phyloP scores from a whole-genome alignment of 495 filamentous ascomycete species.

The Neurospora sp. region DNA sequence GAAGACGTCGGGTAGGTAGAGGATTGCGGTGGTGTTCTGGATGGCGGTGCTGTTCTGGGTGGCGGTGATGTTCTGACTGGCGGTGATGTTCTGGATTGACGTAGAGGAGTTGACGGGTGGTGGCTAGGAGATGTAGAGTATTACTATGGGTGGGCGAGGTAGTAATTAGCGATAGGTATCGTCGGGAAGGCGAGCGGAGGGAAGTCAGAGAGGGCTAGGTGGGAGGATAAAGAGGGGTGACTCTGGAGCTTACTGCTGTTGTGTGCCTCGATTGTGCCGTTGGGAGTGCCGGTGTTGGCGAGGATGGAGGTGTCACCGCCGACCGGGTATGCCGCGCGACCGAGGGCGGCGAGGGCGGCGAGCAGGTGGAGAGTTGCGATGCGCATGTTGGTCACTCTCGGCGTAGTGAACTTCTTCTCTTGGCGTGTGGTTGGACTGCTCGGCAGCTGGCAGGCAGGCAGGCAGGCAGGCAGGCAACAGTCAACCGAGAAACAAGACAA shows the following conservation, averaged over 20 bases:
- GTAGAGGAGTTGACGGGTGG: conserved; percentile 18
- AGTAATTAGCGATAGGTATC: not conserved
- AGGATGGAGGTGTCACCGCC: conserved; percentile 13
- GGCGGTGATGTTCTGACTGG: too few species aligned
- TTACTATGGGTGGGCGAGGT: conserved; percentile 12
- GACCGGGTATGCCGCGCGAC: not conserved
- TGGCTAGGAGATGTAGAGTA: conserved; percentile 27
- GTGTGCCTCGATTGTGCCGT: conserved; percentile 19
- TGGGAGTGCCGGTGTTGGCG: conserved; percentile 22
- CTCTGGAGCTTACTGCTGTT: conserved; percentile 14
- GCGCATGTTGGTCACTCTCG: not conserved
- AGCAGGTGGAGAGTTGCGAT: not conserved
- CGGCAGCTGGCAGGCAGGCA: too few species aligned
- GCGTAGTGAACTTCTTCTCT: too few species aligned
- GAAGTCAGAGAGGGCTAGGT: too few species aligned
- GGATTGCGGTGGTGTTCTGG: conserved; percentile 22
- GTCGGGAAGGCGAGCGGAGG: not conserved
- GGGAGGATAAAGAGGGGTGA: not conserved
- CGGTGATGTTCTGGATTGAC: conserved; percentile 12
- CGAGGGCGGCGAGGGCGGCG: not conserved
- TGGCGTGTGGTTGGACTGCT: too few species aligned
- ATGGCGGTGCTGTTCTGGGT: too few species aligned
- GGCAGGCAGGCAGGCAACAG: too few species aligned
- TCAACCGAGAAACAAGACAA: too few species aligned
- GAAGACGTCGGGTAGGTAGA: conserved; percentile 51